Conservation (phyloP, 306 rosid species). For the Nissolia schottii region DNA sequence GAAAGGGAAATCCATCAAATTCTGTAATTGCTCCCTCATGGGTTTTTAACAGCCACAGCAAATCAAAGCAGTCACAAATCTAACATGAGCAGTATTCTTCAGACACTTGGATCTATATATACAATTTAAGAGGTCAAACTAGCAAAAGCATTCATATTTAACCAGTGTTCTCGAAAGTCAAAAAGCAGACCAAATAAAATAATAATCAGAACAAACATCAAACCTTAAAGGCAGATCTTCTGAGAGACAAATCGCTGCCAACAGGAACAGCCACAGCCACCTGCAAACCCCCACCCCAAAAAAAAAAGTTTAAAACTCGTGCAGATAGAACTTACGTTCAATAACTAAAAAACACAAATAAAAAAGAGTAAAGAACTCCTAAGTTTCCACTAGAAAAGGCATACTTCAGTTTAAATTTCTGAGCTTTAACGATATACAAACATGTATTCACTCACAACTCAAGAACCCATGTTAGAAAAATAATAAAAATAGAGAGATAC, state of each 20-base stretch:
- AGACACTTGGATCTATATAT: background rate
- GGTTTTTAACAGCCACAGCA: background rate
- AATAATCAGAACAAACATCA: background rate
- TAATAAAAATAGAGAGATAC: background rate
- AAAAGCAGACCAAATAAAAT: background rate
- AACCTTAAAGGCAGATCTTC: conserved; percentile 49
- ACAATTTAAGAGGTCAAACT: background rate
- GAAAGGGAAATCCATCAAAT: conserved; percentile 5
- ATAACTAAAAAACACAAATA: background rate
- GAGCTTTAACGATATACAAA: background rate
- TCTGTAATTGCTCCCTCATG: background rate
- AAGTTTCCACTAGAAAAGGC: background rate
- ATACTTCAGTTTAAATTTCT: background rate
- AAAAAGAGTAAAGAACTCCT: background rate
- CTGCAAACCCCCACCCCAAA: conserved; percentile 30
- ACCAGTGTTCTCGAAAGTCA: background rate
- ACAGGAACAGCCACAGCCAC: conserved; percentile 37
- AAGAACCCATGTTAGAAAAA: background rate
- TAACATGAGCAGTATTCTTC: background rate
- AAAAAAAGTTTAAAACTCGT: background rate
- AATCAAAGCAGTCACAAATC: background rate
- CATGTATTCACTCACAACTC: background rate
- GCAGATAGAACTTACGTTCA: background rate
- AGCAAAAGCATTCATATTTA: background rate
- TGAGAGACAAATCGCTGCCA: conserved; percentile 36